Evolutionary conservation across 2,329 filamentous ascomycete species (phyloP).

Genomic region (Lecanosticta acicola): DNA sequence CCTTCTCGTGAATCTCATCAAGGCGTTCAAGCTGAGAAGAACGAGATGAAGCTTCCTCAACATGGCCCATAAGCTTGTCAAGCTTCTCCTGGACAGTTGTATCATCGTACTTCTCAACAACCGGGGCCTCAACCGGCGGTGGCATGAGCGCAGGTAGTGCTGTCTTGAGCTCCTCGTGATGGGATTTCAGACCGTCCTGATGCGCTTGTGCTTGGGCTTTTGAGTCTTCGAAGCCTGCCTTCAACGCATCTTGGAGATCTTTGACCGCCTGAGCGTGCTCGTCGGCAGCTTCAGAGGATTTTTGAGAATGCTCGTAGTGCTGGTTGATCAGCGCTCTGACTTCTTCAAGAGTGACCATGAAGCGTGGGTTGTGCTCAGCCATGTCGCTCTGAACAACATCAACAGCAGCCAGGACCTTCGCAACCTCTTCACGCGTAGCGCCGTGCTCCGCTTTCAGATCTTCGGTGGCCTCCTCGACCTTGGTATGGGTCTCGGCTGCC

Average conservation of each 20-base stretch:
- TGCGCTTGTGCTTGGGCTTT: conserved; percentile 30
- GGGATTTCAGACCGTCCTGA: conserved; percentile 31
- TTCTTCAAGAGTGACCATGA: conserved; percentile 79
- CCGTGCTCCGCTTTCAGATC: conserved; percentile 75
- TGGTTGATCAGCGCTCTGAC: conserved; percentile 76
- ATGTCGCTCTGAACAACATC: conserved; percentile 73
- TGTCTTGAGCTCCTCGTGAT: conserved; percentile 40
- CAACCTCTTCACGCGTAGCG: conserved; percentile 73
- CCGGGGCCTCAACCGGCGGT: conserved; percentile 34
- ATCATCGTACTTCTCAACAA: conserved; percentile 60
- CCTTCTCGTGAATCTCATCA: conserved; percentile 82
- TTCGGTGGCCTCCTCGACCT: conserved; percentile 68
- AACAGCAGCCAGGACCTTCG: conserved; percentile 66
- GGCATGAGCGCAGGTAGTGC: conserved; percentile 43
- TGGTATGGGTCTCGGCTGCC: conserved; percentile 71
- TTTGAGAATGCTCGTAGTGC: conserved; percentile 83
- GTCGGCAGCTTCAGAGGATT: conserved; percentile 35
- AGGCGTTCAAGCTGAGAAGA: conserved; percentile 73
- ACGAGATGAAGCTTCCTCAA: conserved; percentile 61
- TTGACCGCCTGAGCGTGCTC: conserved; percentile 40
- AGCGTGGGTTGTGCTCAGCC: conserved; percentile 78
- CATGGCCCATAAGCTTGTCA: conserved; percentile 55
- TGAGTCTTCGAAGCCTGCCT: conserved; percentile 40
- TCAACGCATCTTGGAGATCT: conserved; percentile 40
- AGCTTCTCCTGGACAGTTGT: conserved; percentile 41